Conservation (phyloP, 2,329 filamentous ascomycete genomes). For the Penicillium polonicum region DNA sequence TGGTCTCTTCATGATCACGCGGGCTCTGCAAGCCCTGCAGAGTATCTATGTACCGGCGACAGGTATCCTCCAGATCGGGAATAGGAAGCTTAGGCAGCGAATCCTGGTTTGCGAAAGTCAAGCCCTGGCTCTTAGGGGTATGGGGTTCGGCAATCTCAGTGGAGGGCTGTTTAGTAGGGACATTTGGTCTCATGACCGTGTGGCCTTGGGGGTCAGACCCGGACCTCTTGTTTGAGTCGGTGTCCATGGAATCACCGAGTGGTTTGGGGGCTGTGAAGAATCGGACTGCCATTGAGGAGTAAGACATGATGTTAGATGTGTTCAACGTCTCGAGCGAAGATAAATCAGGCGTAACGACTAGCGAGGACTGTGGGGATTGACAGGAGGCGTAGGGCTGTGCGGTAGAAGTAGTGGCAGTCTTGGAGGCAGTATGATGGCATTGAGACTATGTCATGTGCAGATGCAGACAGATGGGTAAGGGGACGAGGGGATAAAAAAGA, state of each 20-base stretch:
- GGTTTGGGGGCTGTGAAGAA: constrained; percentile 71
- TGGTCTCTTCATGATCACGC: constrained; percentile 80
- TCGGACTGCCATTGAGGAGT: constrained; percentile 63
- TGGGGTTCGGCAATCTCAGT: constrained; percentile 11
- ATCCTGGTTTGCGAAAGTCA: constrained; percentile 88
- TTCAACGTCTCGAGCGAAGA: neutral
- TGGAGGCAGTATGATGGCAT: constrained; percentile 82
- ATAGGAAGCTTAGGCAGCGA: constrained; percentile 89
- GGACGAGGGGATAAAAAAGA: neutral
- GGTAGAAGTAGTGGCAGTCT: constrained; percentile 92
- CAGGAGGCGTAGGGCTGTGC: constrained; percentile 80
- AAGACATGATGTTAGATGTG: constrained; percentile 57
- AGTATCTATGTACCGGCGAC: constrained; percentile 74
- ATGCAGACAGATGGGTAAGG: constrained; percentile 10
- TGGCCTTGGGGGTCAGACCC: constrained; percentile 11
- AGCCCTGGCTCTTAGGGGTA: constrained; percentile 57
- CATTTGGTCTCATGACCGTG: constrained; percentile 28
- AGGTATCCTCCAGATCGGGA: constrained; percentile 76
- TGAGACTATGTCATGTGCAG: constrained; percentile 46
- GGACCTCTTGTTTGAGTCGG: constrained; percentile 10
- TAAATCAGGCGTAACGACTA: constrained; percentile 62
- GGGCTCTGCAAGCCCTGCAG: constrained; percentile 76
- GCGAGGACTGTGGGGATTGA: constrained; percentile 78
- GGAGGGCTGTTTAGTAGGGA: constrained; percentile 11
- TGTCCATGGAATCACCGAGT: constrained; percentile 66